phyloP scores from a whole-genome alignment of 352 stramenopile species.

The Globisporangium solare region DNA sequence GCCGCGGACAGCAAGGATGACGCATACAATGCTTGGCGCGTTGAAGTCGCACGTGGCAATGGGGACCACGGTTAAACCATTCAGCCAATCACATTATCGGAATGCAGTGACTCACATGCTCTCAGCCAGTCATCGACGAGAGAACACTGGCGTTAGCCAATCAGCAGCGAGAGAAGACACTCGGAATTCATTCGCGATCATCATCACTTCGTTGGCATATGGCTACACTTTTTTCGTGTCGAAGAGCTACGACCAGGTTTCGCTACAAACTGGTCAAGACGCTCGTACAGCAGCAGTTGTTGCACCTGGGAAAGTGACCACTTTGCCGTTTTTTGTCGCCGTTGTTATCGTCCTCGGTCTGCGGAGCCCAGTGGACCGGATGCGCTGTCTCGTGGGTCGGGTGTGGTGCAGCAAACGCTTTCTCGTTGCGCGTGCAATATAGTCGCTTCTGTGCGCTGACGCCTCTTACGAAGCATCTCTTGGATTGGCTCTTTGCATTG shows the following conservation, averaged over 20 bases:
- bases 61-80: not conserved
- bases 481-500: too few relatives aligned
- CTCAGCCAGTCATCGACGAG: slow-evolving; percentile 1
- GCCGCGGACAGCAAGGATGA: too few relatives aligned
- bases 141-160: not conserved
- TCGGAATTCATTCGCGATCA: not conserved
- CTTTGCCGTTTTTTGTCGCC: too few relatives aligned
- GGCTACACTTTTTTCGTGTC: slow-evolving; percentile 11
- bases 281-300: slow-evolving; percentile 10
- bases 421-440: too few relatives aligned
- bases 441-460: too few relatives aligned
- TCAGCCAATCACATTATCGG: not conserved
- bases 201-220: slow-evolving; percentile 5
- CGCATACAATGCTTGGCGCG: not conserved
- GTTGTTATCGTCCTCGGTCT: not conserved
- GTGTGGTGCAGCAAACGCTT: too few relatives aligned
- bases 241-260: slow-evolving; percentile 20
- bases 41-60: slow-evolving; percentile 6
- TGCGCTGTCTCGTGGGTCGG: too few relatives aligned
- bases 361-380: not conserved
- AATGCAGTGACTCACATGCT: not conserved
- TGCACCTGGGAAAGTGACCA: not conserved
- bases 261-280: slow-evolving; percentile 29
- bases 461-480: too few relatives aligned
- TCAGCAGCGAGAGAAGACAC: not conserved